A percentile compares a stretch with the other conserved stretches of the same genome.
These are phyloP conservation scores for Magnolia sinica DNA, from an alignment of 164 flowering plant genomes.

Conservation along the genomic window DNA sequence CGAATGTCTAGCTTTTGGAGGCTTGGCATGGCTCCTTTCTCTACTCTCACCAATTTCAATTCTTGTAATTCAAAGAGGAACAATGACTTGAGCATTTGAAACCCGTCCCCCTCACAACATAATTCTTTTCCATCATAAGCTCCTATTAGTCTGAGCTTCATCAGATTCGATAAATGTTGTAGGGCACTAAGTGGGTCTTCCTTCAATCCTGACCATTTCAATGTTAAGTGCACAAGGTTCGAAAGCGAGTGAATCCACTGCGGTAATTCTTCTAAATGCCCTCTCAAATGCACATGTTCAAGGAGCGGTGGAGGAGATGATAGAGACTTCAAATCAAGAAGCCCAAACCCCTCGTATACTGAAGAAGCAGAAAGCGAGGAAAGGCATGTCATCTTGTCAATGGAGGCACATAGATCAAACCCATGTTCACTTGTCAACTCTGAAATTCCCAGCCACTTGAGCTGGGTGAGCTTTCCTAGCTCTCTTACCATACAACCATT, in stretches of 20 bases:
- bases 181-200: constrained; percentile 4
- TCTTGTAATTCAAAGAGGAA: background rate
- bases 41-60: background rate
- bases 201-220: constrained; percentile 9
- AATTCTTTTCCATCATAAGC: constrained; percentile 5
- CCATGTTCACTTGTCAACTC: constrained; percentile 3
- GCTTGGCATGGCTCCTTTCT: background rate
- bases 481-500: background rate
- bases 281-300: background rate
- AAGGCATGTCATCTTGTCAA: constrained; percentile 4
- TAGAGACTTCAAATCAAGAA: constrained; percentile 3
- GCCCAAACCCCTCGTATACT: background rate
- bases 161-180: background rate
- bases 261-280: constrained; percentile 3
- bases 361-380: background rate
- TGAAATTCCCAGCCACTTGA: constrained; percentile 3
- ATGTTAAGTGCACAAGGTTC: background rate
- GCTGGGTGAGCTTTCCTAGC: constrained; percentile 7
- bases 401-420: background rate
- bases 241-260: background rate
- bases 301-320: constrained; percentile 6
- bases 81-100: background rate
- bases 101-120: background rate
- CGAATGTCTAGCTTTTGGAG: background rate
- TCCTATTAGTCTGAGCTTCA: background rate